phyloP scores from a whole-genome alignment of 2,329 filamentous ascomycete genomes.

The Xylariaceae sp. region DNA sequence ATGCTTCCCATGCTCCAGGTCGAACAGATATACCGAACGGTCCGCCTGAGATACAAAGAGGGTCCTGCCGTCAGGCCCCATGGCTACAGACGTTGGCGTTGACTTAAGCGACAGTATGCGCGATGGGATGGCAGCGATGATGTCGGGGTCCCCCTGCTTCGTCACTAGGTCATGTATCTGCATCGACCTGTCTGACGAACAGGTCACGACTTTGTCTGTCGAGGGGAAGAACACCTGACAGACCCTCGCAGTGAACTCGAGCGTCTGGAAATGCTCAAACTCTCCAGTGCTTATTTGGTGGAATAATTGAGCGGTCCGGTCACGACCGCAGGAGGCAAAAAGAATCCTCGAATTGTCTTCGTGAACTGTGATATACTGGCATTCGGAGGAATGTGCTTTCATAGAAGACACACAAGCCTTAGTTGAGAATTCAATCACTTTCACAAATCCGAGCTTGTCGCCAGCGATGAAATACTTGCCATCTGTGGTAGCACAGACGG shows the following conservation, averaged over 20 bases:
- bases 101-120: conserved; percentile 78
- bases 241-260: conserved; percentile 88
- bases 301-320: conserved; percentile 93
- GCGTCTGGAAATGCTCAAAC: conserved; percentile 80
- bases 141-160: conserved; percentile 58
- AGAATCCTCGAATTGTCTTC: conserved; percentile 57
- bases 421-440: conserved; percentile 58
- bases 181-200: conserved; percentile 80
- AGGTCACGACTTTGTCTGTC: conserved; percentile 72
- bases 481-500: conserved; percentile 54
- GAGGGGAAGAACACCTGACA: conserved; percentile 68
- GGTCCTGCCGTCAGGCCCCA: conserved; percentile 56
- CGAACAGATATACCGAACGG: conserved; percentile 55
- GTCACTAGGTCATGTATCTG: conserved; percentile 74
- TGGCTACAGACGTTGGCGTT: conserved; percentile 77
- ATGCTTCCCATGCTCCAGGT: conserved; percentile 62
- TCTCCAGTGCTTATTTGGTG: conserved; percentile 47
- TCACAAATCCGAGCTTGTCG: conserved; percentile 79
- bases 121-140: conserved; percentile 70
- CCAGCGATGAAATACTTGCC: conserved; percentile 70
- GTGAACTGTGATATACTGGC: conserved; percentile 73
- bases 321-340: conserved; percentile 77
- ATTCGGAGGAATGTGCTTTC: conserved; percentile 81
- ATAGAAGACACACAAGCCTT: conserved; percentile 61
- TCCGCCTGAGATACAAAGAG: conserved; percentile 57